Conservation (phyloP, 2,329 filamentous ascomycete species). For the Mycogone perniciosa region DNA sequence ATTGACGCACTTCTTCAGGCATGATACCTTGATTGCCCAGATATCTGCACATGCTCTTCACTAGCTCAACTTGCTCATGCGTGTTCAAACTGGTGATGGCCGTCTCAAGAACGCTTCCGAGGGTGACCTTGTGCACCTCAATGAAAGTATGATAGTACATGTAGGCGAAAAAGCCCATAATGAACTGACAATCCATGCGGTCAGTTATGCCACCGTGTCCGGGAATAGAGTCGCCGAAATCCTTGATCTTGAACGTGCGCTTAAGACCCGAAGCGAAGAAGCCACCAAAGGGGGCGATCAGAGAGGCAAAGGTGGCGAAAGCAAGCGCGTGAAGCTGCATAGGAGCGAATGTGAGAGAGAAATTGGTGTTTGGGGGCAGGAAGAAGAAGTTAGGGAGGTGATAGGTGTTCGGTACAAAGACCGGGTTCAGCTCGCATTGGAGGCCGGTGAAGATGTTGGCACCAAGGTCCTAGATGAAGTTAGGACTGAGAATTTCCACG, state of each 20-base stretch:
- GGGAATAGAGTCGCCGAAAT: conserved; percentile 96
- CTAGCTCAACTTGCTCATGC: conserved; percentile 83
- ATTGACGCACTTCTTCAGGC: conserved; percentile 24
- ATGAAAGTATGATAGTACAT: conserved; percentile 99
- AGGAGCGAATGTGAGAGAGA: conserved; percentile 70
- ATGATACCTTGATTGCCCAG: conserved; percentile 56
- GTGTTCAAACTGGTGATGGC: conserved; percentile 82
- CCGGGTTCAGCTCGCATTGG: conserved; percentile 83
- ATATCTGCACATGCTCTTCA: conserved; percentile 58
- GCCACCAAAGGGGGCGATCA: conserved; percentile 94
- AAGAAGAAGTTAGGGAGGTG: conserved; percentile 67
- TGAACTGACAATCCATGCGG: conserved; percentile 99
- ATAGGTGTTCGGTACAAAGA: conserved; percentile 75
- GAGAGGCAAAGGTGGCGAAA: conserved; percentile 87
- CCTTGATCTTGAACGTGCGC: conserved; percentile 99
- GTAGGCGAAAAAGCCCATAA: conserved; percentile 98
- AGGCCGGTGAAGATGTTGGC: conserved; percentile 89
- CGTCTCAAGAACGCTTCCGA: conserved; percentile 82
- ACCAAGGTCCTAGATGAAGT: conserved; percentile 60
- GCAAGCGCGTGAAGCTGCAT: conserved; percentile 91
- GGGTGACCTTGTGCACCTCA: conserved; percentile 74
- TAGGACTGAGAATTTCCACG: neutral
- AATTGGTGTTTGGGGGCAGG: conserved; percentile 49
- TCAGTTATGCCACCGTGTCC: conserved; percentile 98
- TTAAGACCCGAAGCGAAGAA: conserved; percentile 98